Base-by-base conservation (phyloP, 371 early-diverging fungal species). In the Nosema muscidifuracis region DNA sequence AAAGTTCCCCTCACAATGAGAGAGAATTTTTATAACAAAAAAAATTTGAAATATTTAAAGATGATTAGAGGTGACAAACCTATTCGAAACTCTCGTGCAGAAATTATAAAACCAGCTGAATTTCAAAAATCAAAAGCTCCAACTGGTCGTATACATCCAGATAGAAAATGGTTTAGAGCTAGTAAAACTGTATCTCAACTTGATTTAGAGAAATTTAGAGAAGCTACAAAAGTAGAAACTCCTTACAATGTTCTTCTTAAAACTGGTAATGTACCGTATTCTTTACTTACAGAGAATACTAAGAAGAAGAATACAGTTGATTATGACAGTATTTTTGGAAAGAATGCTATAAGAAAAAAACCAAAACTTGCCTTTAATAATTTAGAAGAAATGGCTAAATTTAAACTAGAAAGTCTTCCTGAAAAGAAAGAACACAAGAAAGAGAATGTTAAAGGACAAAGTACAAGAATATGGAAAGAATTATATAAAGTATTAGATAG, bases 401-500 rank as follows among this genome's bases (percentile, higher is more conserved):
- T 82, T 56, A 88, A 87, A 20, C 86, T 88, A 56, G 85, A 88
- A 47, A 81, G 62, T 18, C 57, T 58, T 44, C 63, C 62, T 56
- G 36, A 62, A 13, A 85, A 85, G 63, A 81, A 81, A 71, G 85
- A 79, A 38, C 56, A 69, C 91, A 90, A 74, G 89, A 86, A 34
- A 87, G 34, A 87, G 89, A 75, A 91, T 90, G 76, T 89, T 50
- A 92, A 92, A 66, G 97, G 97, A 72, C 92, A 93, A 81, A 94
- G 94, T 26, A 91, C 90, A 82, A 90, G 97, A 81, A 97, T 97
- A 62, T 99, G 97, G 97, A 90, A 89, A 80, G 99, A 98, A 82
- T 84, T 98, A 47, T 96, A 97, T 86, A 98, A 98, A 86, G 96
- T 95, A 47, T 89, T 98, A 42, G 99, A 98, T 82, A 91, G 92